Base-by-base conservation (phyloP, 345 rosid genomes). In the Euphorbia pulcherrima region DNA sequence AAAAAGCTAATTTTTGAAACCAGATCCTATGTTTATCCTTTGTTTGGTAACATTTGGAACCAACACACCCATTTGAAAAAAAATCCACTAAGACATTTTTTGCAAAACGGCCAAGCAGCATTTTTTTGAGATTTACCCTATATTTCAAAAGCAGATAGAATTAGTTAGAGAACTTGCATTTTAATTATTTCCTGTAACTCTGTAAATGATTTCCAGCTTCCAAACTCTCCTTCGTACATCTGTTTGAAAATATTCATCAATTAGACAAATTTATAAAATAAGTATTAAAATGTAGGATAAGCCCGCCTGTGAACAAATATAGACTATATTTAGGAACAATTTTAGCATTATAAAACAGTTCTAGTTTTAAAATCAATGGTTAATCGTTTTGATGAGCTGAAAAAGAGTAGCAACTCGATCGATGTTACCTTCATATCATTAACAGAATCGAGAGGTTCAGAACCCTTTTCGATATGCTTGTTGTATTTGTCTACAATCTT, bases 171-270 rank as follows among this genome's bases (percentile, higher is more conserved):
- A 48, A 23, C 30, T 80, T 75, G 72, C 89, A 76, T 79, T 72
- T 85, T 76, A 57, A 81, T 76, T 33, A 75, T 40, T 62, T 69
- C 72, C 67, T 68, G 70, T 35, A 83, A 65, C 35, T 82, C 74
- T 16, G 75, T 41, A 67, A 30, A 39, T 21, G 82, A 67, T 44
- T 12, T 57, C n/a, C 60, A 62, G 41, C 73, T 76, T 44, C 72
- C 33, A 23, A 44, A 6, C 37, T 68, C 67, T 64, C 57, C 47
- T 0, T 21, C 41, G n/a, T 64, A 29, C 37, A 21, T 68, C 86
- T 83, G 79, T 46, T 23, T 27, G 35, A 60, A 39, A 16, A 6
- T 23, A 44, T 44, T 44, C 4, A 33, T 3, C 7, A 12, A 44
- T 3, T 44, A 53, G 37, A 33, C 37, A 33, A 33, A 7, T 33